Conservation (phyloP, 2,329 filamentous ascomycete genomes). For the Dactylellina leptospora region DNA sequence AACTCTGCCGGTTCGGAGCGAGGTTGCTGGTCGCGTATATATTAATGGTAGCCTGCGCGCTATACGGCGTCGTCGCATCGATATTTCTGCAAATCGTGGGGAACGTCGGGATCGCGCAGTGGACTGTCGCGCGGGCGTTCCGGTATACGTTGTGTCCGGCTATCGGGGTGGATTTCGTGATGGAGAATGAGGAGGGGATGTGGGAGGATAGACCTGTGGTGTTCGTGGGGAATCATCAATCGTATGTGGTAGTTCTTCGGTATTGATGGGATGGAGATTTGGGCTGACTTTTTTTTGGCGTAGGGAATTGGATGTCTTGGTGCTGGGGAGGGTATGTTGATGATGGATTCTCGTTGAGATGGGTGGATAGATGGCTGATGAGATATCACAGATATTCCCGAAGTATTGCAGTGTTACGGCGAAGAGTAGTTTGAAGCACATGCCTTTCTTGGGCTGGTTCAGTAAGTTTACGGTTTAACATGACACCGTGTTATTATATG, state of each 20-base stretch:
- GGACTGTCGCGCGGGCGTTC: slow-evolving; percentile 81
- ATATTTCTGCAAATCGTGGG: slow-evolving; percentile 75
- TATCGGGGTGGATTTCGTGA: slow-evolving; percentile 79
- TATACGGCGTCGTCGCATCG: slow-evolving; percentile 79
- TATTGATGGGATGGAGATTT: slow-evolving; percentile 3
- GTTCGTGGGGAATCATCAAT: slow-evolving; percentile 94
- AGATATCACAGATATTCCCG: slow-evolving; percentile 76
- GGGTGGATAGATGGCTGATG: neutral
- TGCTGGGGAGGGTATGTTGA: slow-evolving; percentile 71
- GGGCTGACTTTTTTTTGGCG: slow-evolving; percentile 8
- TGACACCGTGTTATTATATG: neutral
- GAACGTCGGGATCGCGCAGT: slow-evolving; percentile 81
- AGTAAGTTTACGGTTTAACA: slow-evolving; percentile 61
- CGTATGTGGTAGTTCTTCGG: slow-evolving; percentile 60
- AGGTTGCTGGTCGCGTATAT: slow-evolving; percentile 74
- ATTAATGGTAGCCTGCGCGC: slow-evolving; percentile 69
- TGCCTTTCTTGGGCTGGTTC: slow-evolving; percentile 93
- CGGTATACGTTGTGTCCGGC: slow-evolving; percentile 77
- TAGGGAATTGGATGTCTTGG: slow-evolving; percentile 84
- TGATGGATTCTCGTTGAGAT: neutral
- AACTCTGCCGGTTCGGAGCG: slow-evolving; percentile 71
- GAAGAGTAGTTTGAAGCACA: slow-evolving; percentile 80
- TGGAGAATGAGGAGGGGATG: slow-evolving; percentile 74
- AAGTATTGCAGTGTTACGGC: slow-evolving; percentile 91
- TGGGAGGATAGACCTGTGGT: slow-evolving; percentile 77